These are phyloP conservation scores for Starmerella scarabaei DNA, from an alignment of 805 yeast species.

Conservation along the genomic window DNA sequence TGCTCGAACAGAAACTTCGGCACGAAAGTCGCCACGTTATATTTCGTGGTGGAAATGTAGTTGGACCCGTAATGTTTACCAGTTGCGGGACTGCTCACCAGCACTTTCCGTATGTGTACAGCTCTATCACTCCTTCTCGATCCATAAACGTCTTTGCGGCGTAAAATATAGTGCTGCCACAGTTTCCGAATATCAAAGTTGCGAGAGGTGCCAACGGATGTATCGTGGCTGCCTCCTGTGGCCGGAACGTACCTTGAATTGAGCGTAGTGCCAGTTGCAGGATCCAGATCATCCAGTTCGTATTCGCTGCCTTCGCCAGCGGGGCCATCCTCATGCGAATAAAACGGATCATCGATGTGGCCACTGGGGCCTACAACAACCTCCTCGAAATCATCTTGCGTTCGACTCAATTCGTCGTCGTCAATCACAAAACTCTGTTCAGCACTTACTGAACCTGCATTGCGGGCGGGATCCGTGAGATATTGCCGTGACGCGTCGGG, in stretches of 20 bases:
- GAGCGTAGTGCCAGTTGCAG: background rate
- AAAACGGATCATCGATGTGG: conserved; percentile 1
- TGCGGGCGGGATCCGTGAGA: background rate
- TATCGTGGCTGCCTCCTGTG: background rate
- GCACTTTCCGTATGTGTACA: conserved; percentile 50
- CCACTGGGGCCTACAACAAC: too few relatives aligned
- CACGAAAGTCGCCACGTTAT: conserved; percentile 80
- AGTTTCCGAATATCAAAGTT: conserved; percentile 28
- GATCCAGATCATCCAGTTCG: conserved; percentile 20
- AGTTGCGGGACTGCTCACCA: conserved; percentile 54
- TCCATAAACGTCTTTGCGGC: conserved; percentile 15
- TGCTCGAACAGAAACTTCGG: conserved; percentile 95
- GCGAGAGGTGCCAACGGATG: conserved; percentile 9
- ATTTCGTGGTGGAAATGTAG: conserved; percentile 89
- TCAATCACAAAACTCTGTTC: background rate
- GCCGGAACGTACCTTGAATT: background rate
- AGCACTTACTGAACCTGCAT: background rate
- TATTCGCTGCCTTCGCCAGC: conserved; percentile 9
- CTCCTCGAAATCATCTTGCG: too few relatives aligned
- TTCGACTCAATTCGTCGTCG: background rate
- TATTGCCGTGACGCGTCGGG: background rate
- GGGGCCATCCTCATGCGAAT: background rate
- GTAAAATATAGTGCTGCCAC: conserved; percentile 23
- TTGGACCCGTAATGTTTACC: conserved; percentile 44
- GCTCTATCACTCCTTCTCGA: background rate